Evolutionary conservation across 2,329 filamentous ascomycete genomes (phyloP), one percentile per base, ranked within the genome.

Genomic region (Aspergillus jensenii): DNA sequence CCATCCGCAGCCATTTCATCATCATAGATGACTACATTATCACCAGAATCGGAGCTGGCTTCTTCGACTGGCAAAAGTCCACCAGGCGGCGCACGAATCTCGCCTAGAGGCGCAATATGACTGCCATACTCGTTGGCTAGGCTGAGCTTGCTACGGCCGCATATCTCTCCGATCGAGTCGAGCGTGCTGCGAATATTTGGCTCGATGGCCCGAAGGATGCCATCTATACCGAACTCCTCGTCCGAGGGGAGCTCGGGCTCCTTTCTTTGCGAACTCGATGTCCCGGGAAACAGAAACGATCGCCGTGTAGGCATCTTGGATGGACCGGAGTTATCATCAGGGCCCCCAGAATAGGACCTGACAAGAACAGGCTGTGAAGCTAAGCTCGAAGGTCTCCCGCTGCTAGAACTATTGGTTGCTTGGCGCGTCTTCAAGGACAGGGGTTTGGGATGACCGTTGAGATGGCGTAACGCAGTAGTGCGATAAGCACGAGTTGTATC

Each of bases 141-240:
- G 64, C 84, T 86, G 66, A 86, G 74, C 62, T 81, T 81, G 69
- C 83, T 87, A 59, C 83, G 78, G 3, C 85, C 84, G 63, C 83
- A 85, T 59, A 87, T 86, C 64, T 86, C 83, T 23, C 84, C 84
- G 63, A 87, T 87, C 15, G 83, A 82, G 65, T 87, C 82, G 53
- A 87, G 78, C 9, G 84, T 84, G 14, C 74, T 74, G 60, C 81
- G 76, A 47, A 87, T 84, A 63, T 87, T 84, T 12, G 82, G 80
- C 56, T 86, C 82, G 55, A 85, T 82, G 27, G 83, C 81, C 23
- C 78, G 77, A 14, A 85, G 72, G 58, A 85, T 84, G 27, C 79
- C 78, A 31, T 80, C 81, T 62, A 85, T 84, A 50, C 80, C 81
- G 67, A 84, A 85, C 54, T 82, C 81, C 21, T 82, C 75, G 17